A percentile compares a stretch with the other conserved stretches of the same genome.
Conservation (phyloP, 2,329 filamentous ascomycete species). For the Aschersonia sp. region DNA sequence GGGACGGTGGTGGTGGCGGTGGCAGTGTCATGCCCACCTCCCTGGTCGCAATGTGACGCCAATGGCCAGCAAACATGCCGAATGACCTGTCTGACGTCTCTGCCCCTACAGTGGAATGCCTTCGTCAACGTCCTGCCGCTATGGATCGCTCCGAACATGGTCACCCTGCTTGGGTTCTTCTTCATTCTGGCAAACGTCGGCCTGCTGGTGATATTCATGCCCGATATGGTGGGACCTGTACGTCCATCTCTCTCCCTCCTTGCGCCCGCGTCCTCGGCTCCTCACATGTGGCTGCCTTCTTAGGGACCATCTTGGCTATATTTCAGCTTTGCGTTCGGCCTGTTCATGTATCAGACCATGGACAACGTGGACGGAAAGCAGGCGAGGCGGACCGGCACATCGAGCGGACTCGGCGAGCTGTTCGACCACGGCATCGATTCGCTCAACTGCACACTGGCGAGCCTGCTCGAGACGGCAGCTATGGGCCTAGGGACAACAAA, state of each 20-base stretch:
- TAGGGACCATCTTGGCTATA: slow-evolving; percentile 84
- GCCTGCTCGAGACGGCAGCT: slow-evolving; percentile 77
- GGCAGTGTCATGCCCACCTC: not conserved
- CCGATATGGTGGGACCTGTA: slow-evolving; percentile 81
- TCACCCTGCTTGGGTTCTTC: slow-evolving; percentile 86
- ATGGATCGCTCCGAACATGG: slow-evolving; percentile 97
- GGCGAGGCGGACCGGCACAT: slow-evolving; percentile 84
- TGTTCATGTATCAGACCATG: slow-evolving; percentile 99
- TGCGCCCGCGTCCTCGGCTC: not conserved
- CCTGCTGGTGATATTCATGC: slow-evolving; percentile 62
- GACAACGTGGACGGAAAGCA: slow-evolving; percentile 99
- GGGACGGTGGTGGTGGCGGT: not conserved
- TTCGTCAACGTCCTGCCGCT: slow-evolving; percentile 82
- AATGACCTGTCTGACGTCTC: not conserved
- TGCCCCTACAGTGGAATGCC: slow-evolving; percentile 71
- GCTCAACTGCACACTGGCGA: slow-evolving; percentile 88
- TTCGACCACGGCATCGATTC: slow-evolving; percentile 99
- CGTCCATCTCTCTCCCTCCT: slow-evolving; percentile 17
- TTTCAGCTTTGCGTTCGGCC: slow-evolving; percentile 84
- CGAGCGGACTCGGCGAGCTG: slow-evolving; percentile 84
- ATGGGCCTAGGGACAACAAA: slow-evolving; percentile 80
- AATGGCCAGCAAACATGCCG: too few relatives aligned
- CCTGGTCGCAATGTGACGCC: too few relatives aligned
- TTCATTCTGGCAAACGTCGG: slow-evolving; percentile 81
- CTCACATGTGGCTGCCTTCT: not conserved